Evolutionary conservation across 192 early-diverging fungal species (phyloP), one percentile per base, ranked within the genome.

Genomic region (Coemansia sp.): DNA sequence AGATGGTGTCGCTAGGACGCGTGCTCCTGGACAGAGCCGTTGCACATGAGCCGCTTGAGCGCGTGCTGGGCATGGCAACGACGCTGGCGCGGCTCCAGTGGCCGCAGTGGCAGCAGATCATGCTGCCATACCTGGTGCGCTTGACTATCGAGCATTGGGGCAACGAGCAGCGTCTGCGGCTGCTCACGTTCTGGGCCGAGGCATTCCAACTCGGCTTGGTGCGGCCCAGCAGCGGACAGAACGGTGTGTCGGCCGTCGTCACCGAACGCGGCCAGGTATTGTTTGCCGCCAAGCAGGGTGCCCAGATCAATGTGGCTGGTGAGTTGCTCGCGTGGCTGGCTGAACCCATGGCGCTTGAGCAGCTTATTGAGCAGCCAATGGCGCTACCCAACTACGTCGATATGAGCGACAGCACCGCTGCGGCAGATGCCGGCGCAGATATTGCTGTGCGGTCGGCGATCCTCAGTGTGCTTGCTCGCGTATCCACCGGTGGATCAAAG

Each of bases 81-180:
- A 73, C 79, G 26, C 75, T 94, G 24, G 82, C 83, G 24, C 73
- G 80, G n/a, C 33, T 86, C n/a, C 72, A 79, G 30, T 91, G 89
- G 84, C 53, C 68, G 25, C 83, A 90, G 45, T 90, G 82, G 56
- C 82, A 82, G 17, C 83, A 86, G 53, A 80, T 92, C 35, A 65
- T 89, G 46, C 63, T 91, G 18, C 88, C 90, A 11, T 77, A 86
- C 47, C 65, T 91, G 34, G 64, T 87, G 23, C 60, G 52, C 5
- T 28, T 60, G 20, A 68, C 66, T 14, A 49, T 50, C 20, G 37
- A 27, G 13, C 48, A 43, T 13, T 75, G 72, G 72, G 23, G 22
- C 1, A 29, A 46, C 6, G 41, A 55, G 20, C n/a, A n/a, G n/a
- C 39, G 53, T 10, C 29, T 23, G 19, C 6, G 20, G 4, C 26